phyloP scores from a whole-genome alignment of 129 eudicot species.

The Mikania micrantha region DNA sequence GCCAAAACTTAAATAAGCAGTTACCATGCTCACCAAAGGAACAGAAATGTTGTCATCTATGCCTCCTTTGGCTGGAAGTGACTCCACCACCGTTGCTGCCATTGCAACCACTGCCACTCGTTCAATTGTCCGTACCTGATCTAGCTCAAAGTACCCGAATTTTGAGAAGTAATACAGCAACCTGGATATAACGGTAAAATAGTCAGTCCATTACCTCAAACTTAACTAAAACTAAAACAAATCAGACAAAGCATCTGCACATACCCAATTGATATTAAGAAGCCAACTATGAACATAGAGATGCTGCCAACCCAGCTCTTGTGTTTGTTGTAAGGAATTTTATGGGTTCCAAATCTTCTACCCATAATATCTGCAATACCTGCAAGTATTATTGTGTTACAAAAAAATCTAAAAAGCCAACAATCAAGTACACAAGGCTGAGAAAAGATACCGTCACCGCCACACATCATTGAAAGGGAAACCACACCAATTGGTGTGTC shows the following conservation, averaged over 20 bases:
- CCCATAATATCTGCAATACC: constrained; percentile 97
- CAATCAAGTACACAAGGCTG: not conserved
- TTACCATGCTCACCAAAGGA: constrained; percentile 65
- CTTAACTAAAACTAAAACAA: not conserved
- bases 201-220: not conserved
- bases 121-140: constrained; percentile 39
- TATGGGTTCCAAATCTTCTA: constrained; percentile 69
- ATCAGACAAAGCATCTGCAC: constrained; percentile 6
- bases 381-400: constrained; percentile 19
- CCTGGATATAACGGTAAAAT: constrained; percentile 35
- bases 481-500: constrained; percentile 85
- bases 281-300: constrained; percentile 81
- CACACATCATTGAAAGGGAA: constrained; percentile 91
- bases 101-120: constrained; percentile 72
- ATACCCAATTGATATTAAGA: constrained; percentile 70
- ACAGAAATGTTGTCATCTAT: constrained; percentile 91
- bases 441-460: constrained; percentile 74
- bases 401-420: constrained; percentile 6
- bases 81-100: constrained; percentile 74
- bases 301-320: constrained; percentile 97
- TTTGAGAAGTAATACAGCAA: constrained; percentile 75
- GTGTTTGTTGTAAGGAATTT: constrained; percentile 66
- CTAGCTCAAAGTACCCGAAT: constrained; percentile 64
- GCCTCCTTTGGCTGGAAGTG: constrained; percentile 55
- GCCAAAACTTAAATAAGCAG: constrained; percentile 52